Evolutionary conservation across 225 moss, liverwort and hornwort genomes (phyloP).

Genomic region (Sphagnum contortum): DNA sequence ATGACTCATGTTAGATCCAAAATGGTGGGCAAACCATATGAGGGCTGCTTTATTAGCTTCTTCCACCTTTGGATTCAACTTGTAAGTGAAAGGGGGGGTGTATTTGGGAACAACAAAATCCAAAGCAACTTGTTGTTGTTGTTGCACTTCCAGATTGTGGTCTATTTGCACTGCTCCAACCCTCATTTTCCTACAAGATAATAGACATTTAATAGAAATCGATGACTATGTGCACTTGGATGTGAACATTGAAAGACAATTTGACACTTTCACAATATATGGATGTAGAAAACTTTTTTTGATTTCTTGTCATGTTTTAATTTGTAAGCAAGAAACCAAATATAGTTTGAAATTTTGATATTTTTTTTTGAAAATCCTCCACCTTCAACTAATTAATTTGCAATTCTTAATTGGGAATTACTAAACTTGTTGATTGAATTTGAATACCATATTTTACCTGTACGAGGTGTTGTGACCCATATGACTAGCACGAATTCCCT

Average conservation of each 20-base stretch:
- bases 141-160: background rate
- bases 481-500: too few species aligned
- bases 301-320: background rate
- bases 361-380: too few species aligned
- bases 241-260: background rate
- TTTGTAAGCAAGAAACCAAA: background rate
- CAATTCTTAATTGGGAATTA: too few species aligned
- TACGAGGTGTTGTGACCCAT: too few species aligned
- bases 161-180: background rate
- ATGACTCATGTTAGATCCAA: background rate
- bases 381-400: too few species aligned
- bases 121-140: background rate
- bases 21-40: conserved; percentile 5
- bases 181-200: background rate
- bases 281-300: background rate
- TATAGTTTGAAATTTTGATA: too few species aligned
- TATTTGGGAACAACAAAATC: conserved; percentile 4
- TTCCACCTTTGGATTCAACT: background rate
- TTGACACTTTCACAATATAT: background rate
- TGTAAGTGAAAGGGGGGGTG: conserved; percentile 2
- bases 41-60: background rate
- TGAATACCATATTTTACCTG: background rate
- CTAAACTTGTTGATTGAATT: background rate
- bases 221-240: background rate
- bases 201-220: background rate